These are phyloP conservation scores for Priceomyces melissophilus DNA, from an alignment of 805 yeast genomes.

Conservation along the genomic window DNA sequence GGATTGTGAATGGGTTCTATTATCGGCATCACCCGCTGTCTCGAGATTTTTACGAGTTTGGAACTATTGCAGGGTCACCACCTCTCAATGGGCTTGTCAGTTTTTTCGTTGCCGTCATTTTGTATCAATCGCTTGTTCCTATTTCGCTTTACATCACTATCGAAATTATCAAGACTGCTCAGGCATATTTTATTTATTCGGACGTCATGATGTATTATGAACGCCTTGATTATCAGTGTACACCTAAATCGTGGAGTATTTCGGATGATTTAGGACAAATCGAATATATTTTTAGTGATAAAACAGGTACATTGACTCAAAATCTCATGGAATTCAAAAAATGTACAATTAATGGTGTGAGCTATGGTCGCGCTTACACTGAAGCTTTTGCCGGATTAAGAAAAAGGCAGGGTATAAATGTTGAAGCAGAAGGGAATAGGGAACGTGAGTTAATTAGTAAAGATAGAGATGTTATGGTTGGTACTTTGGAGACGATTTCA, in stretches of 20 bases:
- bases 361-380: slow-evolving; percentile 78
- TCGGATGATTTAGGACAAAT: slow-evolving; percentile 85
- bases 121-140: slow-evolving; percentile 79
- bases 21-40: slow-evolving; percentile 49
- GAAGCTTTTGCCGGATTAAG: slow-evolving; percentile 79
- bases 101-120: slow-evolving; percentile 71
- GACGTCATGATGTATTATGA: slow-evolving; percentile 71
- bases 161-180: slow-evolving; percentile 79
- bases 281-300: slow-evolving; percentile 80
- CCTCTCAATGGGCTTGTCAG: slow-evolving; percentile 66
- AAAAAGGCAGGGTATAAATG: slow-evolving; percentile 75
- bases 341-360: slow-evolving; percentile 68
- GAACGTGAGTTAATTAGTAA: slow-evolving; percentile 53
- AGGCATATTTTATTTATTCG: slow-evolving; percentile 75
- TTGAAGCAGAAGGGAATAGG: slow-evolving; percentile 52
- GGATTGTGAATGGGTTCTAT: slow-evolving; percentile 66
- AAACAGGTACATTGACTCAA: slow-evolving; percentile 81
- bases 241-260: slow-evolving; percentile 81
- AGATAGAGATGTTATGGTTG: slow-evolving; percentile 61
- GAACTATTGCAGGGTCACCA: slow-evolving; percentile 63
- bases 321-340: slow-evolving; percentile 84
- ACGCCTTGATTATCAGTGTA: slow-evolving; percentile 71
- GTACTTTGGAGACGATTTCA: slow-evolving; percentile 16
- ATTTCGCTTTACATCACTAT: slow-evolving; percentile 78
- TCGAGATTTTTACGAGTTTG: slow-evolving; percentile 64